Evolutionary conservation across 2,329 filamentous ascomycete species (phyloP).

Genomic region (Paecilomyces formosus): DNA sequence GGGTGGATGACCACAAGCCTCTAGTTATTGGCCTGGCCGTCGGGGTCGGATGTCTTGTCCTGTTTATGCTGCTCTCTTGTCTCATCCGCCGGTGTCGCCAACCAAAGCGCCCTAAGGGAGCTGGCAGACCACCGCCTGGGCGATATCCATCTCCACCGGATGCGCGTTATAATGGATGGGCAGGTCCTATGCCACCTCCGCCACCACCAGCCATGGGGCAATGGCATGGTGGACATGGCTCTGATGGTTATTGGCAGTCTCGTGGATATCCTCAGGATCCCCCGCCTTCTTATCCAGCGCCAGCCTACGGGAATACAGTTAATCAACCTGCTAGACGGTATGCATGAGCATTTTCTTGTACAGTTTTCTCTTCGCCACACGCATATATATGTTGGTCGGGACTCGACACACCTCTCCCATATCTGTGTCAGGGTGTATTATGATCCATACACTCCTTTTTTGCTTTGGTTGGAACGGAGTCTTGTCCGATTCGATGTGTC

Average conservation of each 20-base stretch:
- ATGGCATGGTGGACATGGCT: background rate
- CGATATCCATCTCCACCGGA: background rate
- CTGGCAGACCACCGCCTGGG: slow-evolving; percentile 5
- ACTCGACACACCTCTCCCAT: background rate
- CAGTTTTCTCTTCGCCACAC: background rate
- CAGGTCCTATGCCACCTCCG: slow-evolving; percentile 5
- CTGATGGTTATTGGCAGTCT: background rate
- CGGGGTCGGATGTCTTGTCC: slow-evolving; percentile 64
- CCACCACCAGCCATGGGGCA: slow-evolving; percentile 1
- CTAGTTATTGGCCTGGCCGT: slow-evolving; percentile 74
- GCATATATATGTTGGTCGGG: background rate
- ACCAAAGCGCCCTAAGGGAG: slow-evolving; percentile 20
- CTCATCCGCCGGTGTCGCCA: slow-evolving; percentile 51
- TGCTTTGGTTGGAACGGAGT: background rate
- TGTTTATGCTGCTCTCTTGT: slow-evolving; percentile 64
- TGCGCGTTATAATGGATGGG: slow-evolving; percentile 2
- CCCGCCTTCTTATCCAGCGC: slow-evolving; percentile 2
- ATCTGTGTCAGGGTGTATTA: background rate
- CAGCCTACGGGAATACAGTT: background rate
- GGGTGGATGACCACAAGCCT: slow-evolving; percentile 68
- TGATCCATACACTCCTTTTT: background rate
- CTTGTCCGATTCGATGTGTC: background rate
- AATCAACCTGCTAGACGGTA: background rate
- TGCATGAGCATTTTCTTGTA: background rate
- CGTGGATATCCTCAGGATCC: background rate